A percentile compares a stretch with the other conserved stretches of the same genome.
Evolutionary conservation across 257 asterid species (phyloP).

Genomic region (Rubia yunnanensis): DNA sequence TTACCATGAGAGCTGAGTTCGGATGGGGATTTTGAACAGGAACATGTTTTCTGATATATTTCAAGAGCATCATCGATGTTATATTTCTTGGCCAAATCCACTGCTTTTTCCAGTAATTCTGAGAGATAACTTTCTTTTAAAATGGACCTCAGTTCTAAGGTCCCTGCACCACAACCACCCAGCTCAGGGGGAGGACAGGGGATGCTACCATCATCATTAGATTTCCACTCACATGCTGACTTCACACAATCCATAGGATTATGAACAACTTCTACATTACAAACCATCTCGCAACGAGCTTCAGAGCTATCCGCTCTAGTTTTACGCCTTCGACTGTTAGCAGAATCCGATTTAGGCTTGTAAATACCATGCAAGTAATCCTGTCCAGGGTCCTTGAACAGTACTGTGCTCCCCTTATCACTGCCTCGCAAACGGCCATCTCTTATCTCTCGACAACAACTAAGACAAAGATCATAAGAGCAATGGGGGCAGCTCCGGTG

Average conservation of each 20-base stretch:
- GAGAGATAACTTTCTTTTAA: slow-evolving; percentile 32
- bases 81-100: slow-evolving; percentile 21
- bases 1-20: slow-evolving; percentile 6
- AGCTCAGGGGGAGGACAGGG: slow-evolving; percentile 40
- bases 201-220: slow-evolving; percentile 40
- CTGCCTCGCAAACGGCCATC: slow-evolving; percentile 41
- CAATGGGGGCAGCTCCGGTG: slow-evolving; percentile 71
- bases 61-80: slow-evolving; percentile 12
- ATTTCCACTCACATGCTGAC: slow-evolving; percentile 34
- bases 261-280: slow-evolving; percentile 14
- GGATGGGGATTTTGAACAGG: slow-evolving; percentile 26
- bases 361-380: slow-evolving; percentile 44
- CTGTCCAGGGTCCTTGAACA: slow-evolving; percentile 20
- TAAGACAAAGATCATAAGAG: slow-evolving; percentile 68
- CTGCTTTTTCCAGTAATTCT: slow-evolving; percentile 37
- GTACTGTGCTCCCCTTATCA: slow-evolving; percentile 24
- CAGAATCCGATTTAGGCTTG: not conserved
- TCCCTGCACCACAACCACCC: slow-evolving; percentile 60
- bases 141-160: slow-evolving; percentile 38
- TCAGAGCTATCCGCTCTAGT: too few relatives aligned
- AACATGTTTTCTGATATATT: slow-evolving; percentile 26
- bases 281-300: not conserved
- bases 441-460: slow-evolving; percentile 72
- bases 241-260: slow-evolving; percentile 9
- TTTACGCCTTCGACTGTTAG: not conserved